Evolutionary conservation across 352 stramenopile genomes (phyloP).

Genomic region (Phytophthora pinifolia): DNA sequence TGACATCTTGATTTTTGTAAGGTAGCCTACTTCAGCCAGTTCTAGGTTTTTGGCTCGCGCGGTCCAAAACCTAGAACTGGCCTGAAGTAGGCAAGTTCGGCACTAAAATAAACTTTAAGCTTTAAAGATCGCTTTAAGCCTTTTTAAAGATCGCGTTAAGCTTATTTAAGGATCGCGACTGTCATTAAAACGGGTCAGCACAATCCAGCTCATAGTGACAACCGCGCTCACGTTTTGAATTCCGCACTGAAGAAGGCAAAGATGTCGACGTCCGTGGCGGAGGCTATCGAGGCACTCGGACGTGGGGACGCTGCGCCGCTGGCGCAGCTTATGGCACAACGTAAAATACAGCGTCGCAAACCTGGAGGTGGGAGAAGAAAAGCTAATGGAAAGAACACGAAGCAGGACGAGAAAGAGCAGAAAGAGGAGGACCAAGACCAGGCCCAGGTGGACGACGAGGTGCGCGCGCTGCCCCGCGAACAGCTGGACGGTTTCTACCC

Average conservation of each 20-base stretch:
- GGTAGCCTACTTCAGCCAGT: no score
- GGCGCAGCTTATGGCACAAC: constrained; percentile 35
- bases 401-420: constrained; percentile 14
- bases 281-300: constrained; percentile 46
- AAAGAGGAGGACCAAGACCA: constrained; percentile 11
- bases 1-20: no score
- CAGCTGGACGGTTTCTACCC: constrained; percentile 59
- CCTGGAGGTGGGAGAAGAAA: constrained; percentile 23
- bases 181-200: no score
- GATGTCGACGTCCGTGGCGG: constrained; percentile 25
- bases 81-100: no score
- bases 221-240: constrained; percentile 26
- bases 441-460: constrained; percentile 47
- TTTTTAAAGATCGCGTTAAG: no score
- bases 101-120: no score
- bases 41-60: no score
- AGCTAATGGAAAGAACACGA: constrained; percentile 30
- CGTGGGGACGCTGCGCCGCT: constrained; percentile 37
- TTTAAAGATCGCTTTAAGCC: no score
- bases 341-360: constrained; percentile 31
- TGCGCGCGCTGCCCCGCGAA: constrained; percentile 48
- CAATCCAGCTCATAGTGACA: background rate
- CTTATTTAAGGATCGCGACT: no score
- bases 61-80: no score
- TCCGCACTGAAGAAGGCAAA: constrained; percentile 4